These are phyloP conservation scores for Podaxis rugospora DNA, from an alignment of 768 basidiomycete species.

Conservation along the genomic window DNA sequence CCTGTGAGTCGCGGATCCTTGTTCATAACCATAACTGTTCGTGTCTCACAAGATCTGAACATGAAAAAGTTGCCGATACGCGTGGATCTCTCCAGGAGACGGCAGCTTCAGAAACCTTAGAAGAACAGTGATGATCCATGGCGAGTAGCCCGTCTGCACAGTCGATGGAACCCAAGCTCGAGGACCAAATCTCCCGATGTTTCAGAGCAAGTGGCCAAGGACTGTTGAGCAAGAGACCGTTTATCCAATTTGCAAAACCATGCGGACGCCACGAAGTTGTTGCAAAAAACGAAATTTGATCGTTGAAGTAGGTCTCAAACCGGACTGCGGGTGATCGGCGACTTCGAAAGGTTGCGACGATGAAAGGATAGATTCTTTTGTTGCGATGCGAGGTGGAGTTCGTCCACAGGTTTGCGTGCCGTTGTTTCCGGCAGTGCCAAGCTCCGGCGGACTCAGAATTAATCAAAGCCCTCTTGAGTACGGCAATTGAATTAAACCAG, in stretches of 20 bases:
- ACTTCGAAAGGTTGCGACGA: neutral
- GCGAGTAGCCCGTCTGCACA: neutral
- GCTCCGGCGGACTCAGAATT: conserved; percentile 10
- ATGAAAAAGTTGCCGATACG: neutral
- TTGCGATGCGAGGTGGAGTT: neutral
- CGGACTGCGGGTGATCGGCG: neutral
- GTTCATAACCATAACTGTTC: neutral
- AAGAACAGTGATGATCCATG: neutral
- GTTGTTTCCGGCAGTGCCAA: conserved; percentile 2
- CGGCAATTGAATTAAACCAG: neutral
- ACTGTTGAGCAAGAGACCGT: neutral
- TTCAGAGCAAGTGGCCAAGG: neutral
- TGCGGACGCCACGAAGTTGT: conserved; percentile 4
- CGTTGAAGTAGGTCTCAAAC: neutral
- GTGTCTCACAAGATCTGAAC: neutral
- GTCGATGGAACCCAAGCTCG: neutral
- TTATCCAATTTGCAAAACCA: neutral
- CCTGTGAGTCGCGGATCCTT: neutral
- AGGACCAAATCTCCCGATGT: neutral
- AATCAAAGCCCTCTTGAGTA: conserved; percentile 7
- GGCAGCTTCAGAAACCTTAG: neutral
- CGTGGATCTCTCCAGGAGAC: neutral
- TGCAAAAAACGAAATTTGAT: neutral
- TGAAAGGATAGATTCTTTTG: neutral
- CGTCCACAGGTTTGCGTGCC: conserved; percentile 9